Conservation (phyloP, 2,329 filamentous ascomycete species). For the Nemania sp. region DNA sequence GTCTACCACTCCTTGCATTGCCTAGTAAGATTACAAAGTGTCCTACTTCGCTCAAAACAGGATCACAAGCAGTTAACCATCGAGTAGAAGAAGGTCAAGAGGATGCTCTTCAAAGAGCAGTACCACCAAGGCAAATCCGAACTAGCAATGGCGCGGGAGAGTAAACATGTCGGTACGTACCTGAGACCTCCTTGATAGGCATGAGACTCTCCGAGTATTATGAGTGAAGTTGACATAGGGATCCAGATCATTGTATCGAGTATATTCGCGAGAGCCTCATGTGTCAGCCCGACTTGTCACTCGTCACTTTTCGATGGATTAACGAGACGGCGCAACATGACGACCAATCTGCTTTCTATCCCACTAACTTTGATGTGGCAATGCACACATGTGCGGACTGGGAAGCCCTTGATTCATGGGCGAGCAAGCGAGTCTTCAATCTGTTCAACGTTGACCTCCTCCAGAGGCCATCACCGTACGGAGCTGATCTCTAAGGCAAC, state of each 20-base stretch:
- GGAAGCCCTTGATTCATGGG: constrained; percentile 13
- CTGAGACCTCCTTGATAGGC: background rate
- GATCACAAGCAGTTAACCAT: background rate
- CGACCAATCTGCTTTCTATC: constrained; percentile 16
- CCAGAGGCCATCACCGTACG: too few species aligned
- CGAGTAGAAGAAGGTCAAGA: constrained; percentile 12
- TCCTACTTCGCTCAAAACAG: background rate
- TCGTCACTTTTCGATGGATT: constrained; percentile 20
- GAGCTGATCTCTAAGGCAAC: too few species aligned
- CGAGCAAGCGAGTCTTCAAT: constrained; percentile 10
- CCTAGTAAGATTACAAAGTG: background rate
- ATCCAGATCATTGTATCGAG: constrained; percentile 17
- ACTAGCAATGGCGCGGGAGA: constrained; percentile 9
- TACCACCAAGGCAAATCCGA: constrained; percentile 7
- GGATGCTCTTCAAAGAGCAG: constrained; percentile 17
- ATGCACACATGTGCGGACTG: constrained; percentile 19
- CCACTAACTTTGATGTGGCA: constrained; percentile 15
- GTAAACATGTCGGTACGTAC: constrained; percentile 12
- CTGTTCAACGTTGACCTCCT: constrained; percentile 15
- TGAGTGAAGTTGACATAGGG: background rate
- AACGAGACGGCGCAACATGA: constrained; percentile 18
- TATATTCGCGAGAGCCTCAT: constrained; percentile 17
- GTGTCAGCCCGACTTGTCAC: constrained; percentile 17
- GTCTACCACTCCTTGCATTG: constrained; percentile 15
- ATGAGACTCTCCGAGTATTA: background rate